phyloP scores from a whole-genome alignment of 2,329 filamentous ascomycete genomes.

The Shiraia sp. region DNA sequence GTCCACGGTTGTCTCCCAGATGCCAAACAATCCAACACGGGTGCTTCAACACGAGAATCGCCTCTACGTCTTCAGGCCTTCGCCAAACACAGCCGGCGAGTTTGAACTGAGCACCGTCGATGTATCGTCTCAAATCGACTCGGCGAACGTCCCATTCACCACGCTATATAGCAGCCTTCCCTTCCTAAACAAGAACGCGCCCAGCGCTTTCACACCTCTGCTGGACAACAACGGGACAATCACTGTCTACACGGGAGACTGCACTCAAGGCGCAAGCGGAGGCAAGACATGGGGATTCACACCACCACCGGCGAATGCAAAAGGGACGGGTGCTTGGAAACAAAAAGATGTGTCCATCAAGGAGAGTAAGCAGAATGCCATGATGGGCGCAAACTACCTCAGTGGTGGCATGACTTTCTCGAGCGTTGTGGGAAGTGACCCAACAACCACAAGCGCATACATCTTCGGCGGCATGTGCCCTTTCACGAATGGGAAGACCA shows the following conservation, averaged over 20 bases:
- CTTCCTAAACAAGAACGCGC: constrained; percentile 60
- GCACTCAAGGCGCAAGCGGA: constrained; percentile 56
- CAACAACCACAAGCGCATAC: constrained; percentile 65
- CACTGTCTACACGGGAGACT: constrained; percentile 75
- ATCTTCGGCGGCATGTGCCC: constrained; percentile 93
- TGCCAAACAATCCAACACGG: constrained; percentile 79
- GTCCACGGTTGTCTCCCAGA: constrained; percentile 41
- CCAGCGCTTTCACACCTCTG: constrained; percentile 67
- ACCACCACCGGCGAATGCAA: constrained; percentile 47
- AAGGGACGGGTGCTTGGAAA: constrained; percentile 61
- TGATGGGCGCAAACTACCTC: constrained; percentile 60
- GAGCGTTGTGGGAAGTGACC: constrained; percentile 57
- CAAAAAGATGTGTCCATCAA: constrained; percentile 45
- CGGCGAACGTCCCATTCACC: constrained; percentile 49
- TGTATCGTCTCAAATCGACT: constrained; percentile 61
- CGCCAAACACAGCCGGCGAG: constrained; percentile 49
- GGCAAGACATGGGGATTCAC: constrained; percentile 71
- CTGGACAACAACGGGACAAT: constrained; percentile 71
- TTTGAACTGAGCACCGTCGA: constrained; percentile 67
- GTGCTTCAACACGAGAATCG: constrained; percentile 64
- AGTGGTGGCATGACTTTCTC: constrained; percentile 70
- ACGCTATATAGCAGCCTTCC: constrained; percentile 63
- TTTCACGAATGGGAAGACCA: constrained; percentile 31
- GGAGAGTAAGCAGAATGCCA: constrained; percentile 38
- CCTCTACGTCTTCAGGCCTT: constrained; percentile 72